Base-by-base conservation (phyloP, 345 rosid genomes). In the Excoecaria cochinchinensis region DNA sequence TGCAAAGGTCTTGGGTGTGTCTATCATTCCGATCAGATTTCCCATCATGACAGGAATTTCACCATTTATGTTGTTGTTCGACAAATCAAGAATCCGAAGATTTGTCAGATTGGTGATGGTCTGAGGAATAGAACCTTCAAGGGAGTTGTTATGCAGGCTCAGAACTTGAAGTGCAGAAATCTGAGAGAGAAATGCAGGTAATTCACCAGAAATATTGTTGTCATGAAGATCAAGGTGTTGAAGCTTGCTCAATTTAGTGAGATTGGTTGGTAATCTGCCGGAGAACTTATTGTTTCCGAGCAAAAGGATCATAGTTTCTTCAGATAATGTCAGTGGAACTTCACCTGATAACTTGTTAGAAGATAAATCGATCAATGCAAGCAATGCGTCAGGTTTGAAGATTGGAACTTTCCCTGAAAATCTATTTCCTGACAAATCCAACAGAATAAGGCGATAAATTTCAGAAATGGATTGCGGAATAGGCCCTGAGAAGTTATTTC, bases 31-130 rank as follows among this genome's bases (percentile, higher is more conserved):
- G 5, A 7, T 48, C 15, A 84, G 38, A 47, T 78, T 62, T 22
- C 84, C 82, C 12, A 84, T 55, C 67, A 46, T 60, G 14, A 36
- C 51, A 4, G 84, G 84, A 59, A 84, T 69, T 77, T 63, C 56
- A 1, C 83, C 81, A 0, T 17, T 58, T 38, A 84, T 76, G 19
- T 65, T 76, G 76, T 84, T 84, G 80, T 36, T 60, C 3, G 84
- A 84, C 50, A 81, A 48, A 73, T 84, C 82, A 69, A 81, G 80
- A 56, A 84, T 84, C 44, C 80, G 40, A 65, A 84, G 86, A 50
- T 10, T 67, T 8, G 74, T 66, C 69, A 80, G 78, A 70, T 76
- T 75, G 68, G 80, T 3, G 48, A 83, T 40, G 25, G 46, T 51
- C 5, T 53, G 42, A 16, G 80, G 85, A 7, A 77, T 67, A 9